phyloP scores from a whole-genome alignment of 2,329 filamentous ascomycete species.

The Ceratocystis smalleyi region DNA sequence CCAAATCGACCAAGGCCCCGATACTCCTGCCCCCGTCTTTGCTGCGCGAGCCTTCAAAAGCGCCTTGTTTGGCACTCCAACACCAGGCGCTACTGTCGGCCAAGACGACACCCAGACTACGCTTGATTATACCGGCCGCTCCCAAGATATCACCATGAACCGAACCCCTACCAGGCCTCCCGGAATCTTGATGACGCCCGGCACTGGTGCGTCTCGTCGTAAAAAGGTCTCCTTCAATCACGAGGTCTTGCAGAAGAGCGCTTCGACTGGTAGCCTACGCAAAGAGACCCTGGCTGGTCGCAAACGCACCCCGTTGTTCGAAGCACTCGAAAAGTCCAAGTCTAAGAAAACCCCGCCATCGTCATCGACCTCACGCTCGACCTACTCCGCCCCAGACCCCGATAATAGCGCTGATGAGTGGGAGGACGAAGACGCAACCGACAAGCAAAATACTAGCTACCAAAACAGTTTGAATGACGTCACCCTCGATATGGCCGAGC shows the following conservation, averaged over 20 bases:
- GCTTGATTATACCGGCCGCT: conserved; percentile 20
- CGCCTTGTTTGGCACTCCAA: conserved; percentile 46
- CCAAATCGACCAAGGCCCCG: conserved; percentile 38
- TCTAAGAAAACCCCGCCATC: conserved; percentile 2
- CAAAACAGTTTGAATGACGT: conserved; percentile 39
- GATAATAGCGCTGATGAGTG: conserved; percentile 31
- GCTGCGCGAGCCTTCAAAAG: conserved; percentile 49
- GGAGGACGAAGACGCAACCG: conserved; percentile 33
- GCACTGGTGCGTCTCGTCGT: conserved; percentile 42
- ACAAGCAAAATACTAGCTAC: conserved; percentile 21
- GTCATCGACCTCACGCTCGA: conserved; percentile 12
- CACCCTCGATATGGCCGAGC: conserved; percentile 57
- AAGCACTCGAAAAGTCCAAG: conserved; percentile 30
- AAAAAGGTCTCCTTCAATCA: conserved; percentile 52
- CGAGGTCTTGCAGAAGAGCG: conserved; percentile 35
- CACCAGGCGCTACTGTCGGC: conserved; percentile 22
- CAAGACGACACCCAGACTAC: conserved; percentile 23
- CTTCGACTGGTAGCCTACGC: conserved; percentile 23
- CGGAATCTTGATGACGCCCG: conserved; percentile 49
- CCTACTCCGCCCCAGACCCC: conserved; percentile 20
- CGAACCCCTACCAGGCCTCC: conserved; percentile 36
- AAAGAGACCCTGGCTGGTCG: conserved; percentile 20
- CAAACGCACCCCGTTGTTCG: conserved; percentile 30
- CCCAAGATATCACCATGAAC: conserved; percentile 16
- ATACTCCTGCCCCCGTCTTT: conserved; percentile 52